Evolutionary conservation across 2,329 filamentous ascomycete genomes (phyloP).

Genomic region (Malbranchea zuffiana): DNA sequence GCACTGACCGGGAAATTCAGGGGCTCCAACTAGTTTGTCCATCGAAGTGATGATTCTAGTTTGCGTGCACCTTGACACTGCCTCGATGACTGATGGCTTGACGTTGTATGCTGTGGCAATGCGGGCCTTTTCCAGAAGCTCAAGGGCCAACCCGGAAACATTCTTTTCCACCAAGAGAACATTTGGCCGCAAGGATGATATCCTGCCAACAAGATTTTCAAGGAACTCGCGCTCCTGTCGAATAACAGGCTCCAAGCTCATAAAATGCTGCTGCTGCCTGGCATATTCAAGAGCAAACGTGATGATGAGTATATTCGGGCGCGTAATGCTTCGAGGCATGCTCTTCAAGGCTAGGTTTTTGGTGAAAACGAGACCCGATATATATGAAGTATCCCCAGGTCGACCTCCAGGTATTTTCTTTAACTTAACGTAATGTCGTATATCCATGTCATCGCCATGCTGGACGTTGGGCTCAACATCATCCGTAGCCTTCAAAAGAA

Average conservation of each 20-base stretch:
- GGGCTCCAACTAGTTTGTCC: slow-evolving; percentile 73
- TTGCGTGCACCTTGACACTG: slow-evolving; percentile 82
- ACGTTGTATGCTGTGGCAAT: slow-evolving; percentile 95
- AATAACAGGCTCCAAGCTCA: slow-evolving; percentile 95
- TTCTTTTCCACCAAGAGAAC: slow-evolving; percentile 86
- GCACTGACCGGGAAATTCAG: slow-evolving; percentile 66
- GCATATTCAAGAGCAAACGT: slow-evolving; percentile 96
- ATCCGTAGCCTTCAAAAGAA: slow-evolving; percentile 80
- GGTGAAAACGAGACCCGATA: slow-evolving; percentile 92
- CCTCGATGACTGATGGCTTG: slow-evolving; percentile 88
- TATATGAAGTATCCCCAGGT: slow-evolving; percentile 87
- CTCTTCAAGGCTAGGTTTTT: slow-evolving; percentile 95
- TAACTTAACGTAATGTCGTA: slow-evolving; percentile 91
- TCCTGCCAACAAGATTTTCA: slow-evolving; percentile 80
- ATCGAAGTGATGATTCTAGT: slow-evolving; percentile 89
- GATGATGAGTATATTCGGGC: slow-evolving; percentile 81
- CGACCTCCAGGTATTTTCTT: slow-evolving; percentile 90
- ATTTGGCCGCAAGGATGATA: slow-evolving; percentile 72
- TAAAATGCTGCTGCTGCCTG: slow-evolving; percentile 84
- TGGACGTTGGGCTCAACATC: slow-evolving; percentile 91
- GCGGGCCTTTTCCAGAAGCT: slow-evolving; percentile 75
- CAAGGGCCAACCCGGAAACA: slow-evolving; percentile 80
- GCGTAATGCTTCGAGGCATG: slow-evolving; percentile 77
- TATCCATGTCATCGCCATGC: slow-evolving; percentile 87
- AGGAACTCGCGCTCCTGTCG: slow-evolving; percentile 93